Conservation (phyloP, 169 alveolate genomes). For the Plasmodium adleri region DNA sequence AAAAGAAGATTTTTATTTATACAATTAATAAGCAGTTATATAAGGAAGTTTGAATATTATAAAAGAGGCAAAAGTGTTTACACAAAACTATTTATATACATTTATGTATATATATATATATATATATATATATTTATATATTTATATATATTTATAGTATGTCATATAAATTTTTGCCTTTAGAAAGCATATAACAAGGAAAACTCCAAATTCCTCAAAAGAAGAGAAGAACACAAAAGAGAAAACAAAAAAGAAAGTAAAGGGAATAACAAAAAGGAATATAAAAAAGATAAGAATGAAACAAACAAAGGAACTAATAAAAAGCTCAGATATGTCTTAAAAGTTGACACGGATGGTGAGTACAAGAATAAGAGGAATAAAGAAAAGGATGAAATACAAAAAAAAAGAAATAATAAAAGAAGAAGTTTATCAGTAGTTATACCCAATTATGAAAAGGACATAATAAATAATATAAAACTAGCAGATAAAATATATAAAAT, state of each 20-base stretch:
- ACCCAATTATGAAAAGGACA: slow-evolving; percentile 61
- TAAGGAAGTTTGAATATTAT: no score
- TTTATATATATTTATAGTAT: no score
- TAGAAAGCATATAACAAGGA: neutral
- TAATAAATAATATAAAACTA: slow-evolving; percentile 47
- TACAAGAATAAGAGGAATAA: slow-evolving; percentile 14
- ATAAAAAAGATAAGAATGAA: slow-evolving; percentile 21
- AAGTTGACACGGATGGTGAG: slow-evolving; percentile 8
- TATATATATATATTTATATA: no score
- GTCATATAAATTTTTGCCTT: neutral
- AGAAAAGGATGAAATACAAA: slow-evolving; percentile 21
- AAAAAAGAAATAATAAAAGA: slow-evolving; percentile 49
- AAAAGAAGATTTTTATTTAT: no score
- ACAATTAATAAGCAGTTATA: no score
- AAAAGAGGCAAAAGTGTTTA: no score
- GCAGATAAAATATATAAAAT: slow-evolving; percentile 52
- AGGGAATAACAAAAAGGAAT: slow-evolving; percentile 10
- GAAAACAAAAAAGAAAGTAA: neutral
- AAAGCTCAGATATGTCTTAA: neutral
- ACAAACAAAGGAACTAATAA: slow-evolving; percentile 4
- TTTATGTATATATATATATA: no score
- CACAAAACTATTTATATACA: no score
- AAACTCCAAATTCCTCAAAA: neutral
- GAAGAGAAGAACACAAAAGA: slow-evolving; percentile 1
- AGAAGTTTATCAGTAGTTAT: slow-evolving; percentile 38